These are phyloP conservation scores for Mycena olivaceomarginata DNA, from an alignment of 768 basidiomycete genomes.

Conservation along the genomic window DNA sequence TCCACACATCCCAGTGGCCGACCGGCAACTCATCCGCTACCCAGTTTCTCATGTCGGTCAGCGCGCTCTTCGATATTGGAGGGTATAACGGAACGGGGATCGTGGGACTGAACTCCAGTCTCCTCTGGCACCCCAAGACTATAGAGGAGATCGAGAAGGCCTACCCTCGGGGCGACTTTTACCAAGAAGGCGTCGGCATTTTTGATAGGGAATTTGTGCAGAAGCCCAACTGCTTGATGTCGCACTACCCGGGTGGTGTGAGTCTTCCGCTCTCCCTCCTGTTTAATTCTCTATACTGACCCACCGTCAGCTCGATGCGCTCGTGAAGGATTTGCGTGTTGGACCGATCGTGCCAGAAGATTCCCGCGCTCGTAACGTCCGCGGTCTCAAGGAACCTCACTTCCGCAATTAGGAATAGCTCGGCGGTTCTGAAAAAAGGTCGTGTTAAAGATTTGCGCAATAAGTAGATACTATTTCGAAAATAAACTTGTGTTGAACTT, in stretches of 20 bases:
- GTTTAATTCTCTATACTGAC: not conserved
- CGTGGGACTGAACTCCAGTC: not conserved
- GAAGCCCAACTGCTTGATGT: constrained; percentile 5
- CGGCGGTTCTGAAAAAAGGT: not conserved
- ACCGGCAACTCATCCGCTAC: not conserved
- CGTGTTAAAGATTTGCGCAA: too few species aligned
- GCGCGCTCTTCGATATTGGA: not conserved
- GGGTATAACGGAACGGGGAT: not conserved
- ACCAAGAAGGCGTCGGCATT: not conserved
- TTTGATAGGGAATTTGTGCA: not conserved
- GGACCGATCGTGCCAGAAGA: constrained; percentile 3
- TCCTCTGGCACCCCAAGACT: not conserved
- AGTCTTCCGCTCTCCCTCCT: not conserved
- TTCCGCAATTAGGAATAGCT: not conserved
- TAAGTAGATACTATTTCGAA: too few species aligned
- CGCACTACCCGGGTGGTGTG: constrained; percentile 1
- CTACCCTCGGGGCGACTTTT: not conserved
- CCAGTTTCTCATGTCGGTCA: not conserved
- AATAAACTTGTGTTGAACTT: too few species aligned
- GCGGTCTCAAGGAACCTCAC: not conserved
- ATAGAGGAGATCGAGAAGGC: not conserved
- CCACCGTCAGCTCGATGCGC: not conserved
- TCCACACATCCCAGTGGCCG: not conserved
- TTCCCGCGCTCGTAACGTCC: not conserved
- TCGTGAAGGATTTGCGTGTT: constrained; percentile 3